These are phyloP conservation scores for cucumber (Cucumis sativus) DNA, from an alignment of 306 rosid species.

Conservation along the genomic window Cucumber_9930_V3 NC_026657.2:36273001-36273500, in stretches of 20 bases:
- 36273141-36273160: slow-evolving; percentile 88
- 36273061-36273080: slow-evolving; percentile 86
- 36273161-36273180: slow-evolving; percentile 96
- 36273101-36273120: slow-evolving; percentile 82
- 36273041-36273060: slow-evolving; percentile 92
- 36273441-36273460: slow-evolving; percentile 94
- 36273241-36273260: slow-evolving; percentile 74
- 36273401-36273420: slow-evolving; percentile 76
- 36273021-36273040: slow-evolving; percentile 87
- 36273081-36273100: slow-evolving; percentile 78
- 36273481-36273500: slow-evolving; percentile 95
- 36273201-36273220: slow-evolving; percentile 83
- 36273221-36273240: slow-evolving; percentile 72
- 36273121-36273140: slow-evolving; percentile 62
- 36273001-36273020: slow-evolving; percentile 51
- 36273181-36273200: slow-evolving; percentile 87
- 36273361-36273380: slow-evolving; percentile 51
- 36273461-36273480: slow-evolving; percentile 98
- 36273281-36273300: slow-evolving; percentile 93
- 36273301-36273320: slow-evolving; percentile 64
- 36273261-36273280: slow-evolving; percentile 43
- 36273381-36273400: slow-evolving; percentile 58
- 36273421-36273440: slow-evolving; percentile 73
- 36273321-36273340: slow-evolving; percentile 65
- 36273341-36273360: slow-evolving; percentile 58